Evolutionary conservation across 371 early-diverging fungal genomes (phyloP).

Genomic region (Nematocida minor): DNA sequence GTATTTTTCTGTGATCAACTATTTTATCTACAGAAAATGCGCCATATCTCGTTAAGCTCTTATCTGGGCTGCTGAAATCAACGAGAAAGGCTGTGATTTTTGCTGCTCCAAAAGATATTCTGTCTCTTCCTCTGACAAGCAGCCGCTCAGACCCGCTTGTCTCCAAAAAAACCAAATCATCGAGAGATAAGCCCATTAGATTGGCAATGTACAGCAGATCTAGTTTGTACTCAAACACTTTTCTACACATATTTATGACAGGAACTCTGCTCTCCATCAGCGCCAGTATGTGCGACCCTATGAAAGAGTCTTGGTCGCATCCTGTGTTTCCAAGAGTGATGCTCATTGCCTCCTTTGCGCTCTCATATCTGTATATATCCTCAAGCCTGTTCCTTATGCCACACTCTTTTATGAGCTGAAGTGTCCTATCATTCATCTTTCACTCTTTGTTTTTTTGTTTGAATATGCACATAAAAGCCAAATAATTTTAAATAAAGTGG

Average conservation of each 20-base stretch:
- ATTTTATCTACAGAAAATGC: neutral
- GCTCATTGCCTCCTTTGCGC: constrained; percentile 1
- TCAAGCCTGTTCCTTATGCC: constrained; percentile 39
- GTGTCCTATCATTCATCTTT: too few species aligned
- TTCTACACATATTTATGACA: constrained; percentile 58
- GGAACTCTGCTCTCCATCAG: constrained; percentile 53
- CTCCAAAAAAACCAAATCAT: constrained; percentile 60
- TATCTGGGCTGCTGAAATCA: constrained; percentile 4
- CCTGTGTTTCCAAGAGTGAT: constrained; percentile 59
- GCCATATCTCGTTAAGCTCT: neutral
- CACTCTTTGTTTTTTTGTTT: neutral
- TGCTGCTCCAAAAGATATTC: neutral
- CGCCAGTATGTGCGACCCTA: constrained; percentile 55
- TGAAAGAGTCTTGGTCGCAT: constrained; percentile 61
- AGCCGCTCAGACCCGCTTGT: neutral
- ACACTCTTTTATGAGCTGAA: neutral
- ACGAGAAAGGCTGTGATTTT: neutral
- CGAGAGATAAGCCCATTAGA: constrained; percentile 44
- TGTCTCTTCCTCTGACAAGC: neutral
- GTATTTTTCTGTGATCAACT: neutral
- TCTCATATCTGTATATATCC: constrained; percentile 17
- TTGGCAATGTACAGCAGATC: constrained; percentile 52
- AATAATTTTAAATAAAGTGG: too few species aligned
- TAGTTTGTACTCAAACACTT: constrained; percentile 55
- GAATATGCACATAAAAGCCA: neutral